A percentile compares a stretch with the other conserved stretches of the same genome.
Conservation (phyloP, 2,329 filamentous ascomycete genomes). For the Catunica adiposa region DNA sequence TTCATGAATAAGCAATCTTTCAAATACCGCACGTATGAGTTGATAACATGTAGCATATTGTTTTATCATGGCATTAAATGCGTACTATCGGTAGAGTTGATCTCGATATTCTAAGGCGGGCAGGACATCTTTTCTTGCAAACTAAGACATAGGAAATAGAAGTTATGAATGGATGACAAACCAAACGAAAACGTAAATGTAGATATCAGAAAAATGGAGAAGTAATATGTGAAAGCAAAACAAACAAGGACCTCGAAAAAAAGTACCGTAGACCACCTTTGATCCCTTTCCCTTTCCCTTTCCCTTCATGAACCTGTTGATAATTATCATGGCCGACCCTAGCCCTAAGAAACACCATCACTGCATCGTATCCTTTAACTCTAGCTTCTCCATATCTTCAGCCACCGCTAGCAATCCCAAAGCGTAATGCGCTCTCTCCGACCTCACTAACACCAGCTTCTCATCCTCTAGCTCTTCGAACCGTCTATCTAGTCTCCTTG, state of each 20-base stretch:
- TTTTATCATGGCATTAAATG: background rate
- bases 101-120: too few relatives aligned
- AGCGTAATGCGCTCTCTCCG: conserved; percentile 54
- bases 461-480: conserved; percentile 31
- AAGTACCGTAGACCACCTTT: too few relatives aligned
- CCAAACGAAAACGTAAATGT: background rate
- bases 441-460: conserved; percentile 42
- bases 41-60: background rate
- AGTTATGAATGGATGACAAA: background rate
- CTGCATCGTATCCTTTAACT: conserved; percentile 29
- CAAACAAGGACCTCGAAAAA: background rate
- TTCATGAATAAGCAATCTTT: conserved; percentile 10
- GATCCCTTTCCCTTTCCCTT: too few relatives aligned
- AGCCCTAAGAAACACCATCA: conserved; percentile 5
- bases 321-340: background rate
- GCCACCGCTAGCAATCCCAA: conserved; percentile 67
- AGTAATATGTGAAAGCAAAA: background rate
- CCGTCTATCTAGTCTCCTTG: conserved; percentile 33
- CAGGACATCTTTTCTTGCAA: too few relatives aligned
- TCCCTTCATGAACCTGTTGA: background rate
- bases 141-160: background rate
- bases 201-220: too few relatives aligned
- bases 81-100: background rate
- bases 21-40: background rate
- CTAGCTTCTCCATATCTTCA: conserved; percentile 50